phyloP scores from a whole-genome alignment of 2,329 filamentous ascomycete genomes.

The Chrysoporthe austroafricana region DNA sequence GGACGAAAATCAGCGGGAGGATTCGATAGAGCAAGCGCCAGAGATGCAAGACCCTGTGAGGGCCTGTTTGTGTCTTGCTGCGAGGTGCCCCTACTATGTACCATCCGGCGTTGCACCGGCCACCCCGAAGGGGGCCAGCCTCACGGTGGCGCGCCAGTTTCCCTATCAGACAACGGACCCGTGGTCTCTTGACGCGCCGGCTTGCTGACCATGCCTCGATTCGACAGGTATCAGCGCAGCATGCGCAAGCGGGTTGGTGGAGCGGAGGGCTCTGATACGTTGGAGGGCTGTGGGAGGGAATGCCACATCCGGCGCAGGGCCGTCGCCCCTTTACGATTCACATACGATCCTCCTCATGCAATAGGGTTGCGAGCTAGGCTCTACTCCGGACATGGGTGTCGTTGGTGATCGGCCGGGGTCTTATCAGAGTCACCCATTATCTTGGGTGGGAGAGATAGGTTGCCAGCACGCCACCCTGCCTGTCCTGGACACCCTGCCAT shows the following conservation, averaged over 20 bases:
- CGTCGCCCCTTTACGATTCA: background rate
- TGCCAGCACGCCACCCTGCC: background rate
- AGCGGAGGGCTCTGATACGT: background rate
- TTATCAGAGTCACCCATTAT: background rate
- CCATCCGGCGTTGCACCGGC: background rate
- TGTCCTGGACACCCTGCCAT: background rate
- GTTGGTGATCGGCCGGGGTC: background rate
- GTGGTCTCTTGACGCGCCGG: conserved; percentile 7
- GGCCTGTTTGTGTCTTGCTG: background rate
- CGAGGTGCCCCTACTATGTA: background rate
- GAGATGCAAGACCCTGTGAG: background rate
- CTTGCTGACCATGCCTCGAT: conserved; percentile 14
- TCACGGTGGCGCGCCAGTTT: conserved; percentile 6
- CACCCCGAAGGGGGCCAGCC: background rate
- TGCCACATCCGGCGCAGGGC: background rate
- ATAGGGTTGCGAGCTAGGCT: background rate
- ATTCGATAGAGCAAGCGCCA: conserved; percentile 4
- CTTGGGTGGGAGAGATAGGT: background rate
- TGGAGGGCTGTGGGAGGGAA: background rate
- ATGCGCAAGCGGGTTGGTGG: background rate
- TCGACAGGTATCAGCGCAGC: conserved; percentile 11
- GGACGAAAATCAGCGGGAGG: background rate
- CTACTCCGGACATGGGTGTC: background rate
- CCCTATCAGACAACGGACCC: conserved; percentile 11
- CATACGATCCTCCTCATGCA: background rate